These are phyloP conservation scores for Globisporangium uncinulatum DNA, from an alignment of 352 stramenopile genomes.

Conservation along the genomic window DNA sequence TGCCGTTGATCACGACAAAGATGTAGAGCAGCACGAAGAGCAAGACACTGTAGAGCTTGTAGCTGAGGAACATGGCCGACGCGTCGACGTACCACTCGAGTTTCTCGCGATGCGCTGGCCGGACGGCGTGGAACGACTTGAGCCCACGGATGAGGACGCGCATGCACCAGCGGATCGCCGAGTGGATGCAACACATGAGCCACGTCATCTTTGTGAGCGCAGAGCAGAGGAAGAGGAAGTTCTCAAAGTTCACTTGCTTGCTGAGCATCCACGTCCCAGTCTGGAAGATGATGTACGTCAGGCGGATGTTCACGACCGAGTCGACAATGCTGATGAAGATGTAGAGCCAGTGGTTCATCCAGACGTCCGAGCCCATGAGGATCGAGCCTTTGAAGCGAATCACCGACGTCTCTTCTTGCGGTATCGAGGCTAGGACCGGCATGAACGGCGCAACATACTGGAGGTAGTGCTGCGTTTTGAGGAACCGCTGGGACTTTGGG, in stretches of 20 bases:
- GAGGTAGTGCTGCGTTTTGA: constrained; percentile 16
- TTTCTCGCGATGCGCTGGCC: constrained; percentile 5
- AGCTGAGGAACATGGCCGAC: constrained; percentile 29
- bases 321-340: constrained; percentile 49
- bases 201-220: constrained; percentile 47
- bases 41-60: constrained; percentile 40
- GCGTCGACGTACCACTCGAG: constrained; percentile 29
- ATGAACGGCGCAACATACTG: constrained; percentile 45
- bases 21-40: constrained; percentile 23
- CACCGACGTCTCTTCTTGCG: constrained; percentile 25
- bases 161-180: constrained; percentile 18
- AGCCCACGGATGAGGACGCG: constrained; percentile 55
- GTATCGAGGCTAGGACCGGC: constrained; percentile 20
- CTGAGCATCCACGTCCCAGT: constrained; percentile 52
- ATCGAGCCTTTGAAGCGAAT: constrained; percentile 43
- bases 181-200: constrained; percentile 56
- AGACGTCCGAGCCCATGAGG: constrained; percentile 49
- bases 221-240: constrained; percentile 50
- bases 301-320: constrained; percentile 30
- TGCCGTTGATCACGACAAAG: constrained; percentile 17
- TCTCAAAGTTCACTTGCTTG: constrained; percentile 38
- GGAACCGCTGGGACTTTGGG: constrained; percentile 27
- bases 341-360: constrained; percentile 73
- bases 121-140: constrained; percentile 70
- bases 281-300: constrained; percentile 39